These are phyloP conservation scores for Penicillium dipodomyicola DNA, from an alignment of 495 filamentous ascomycete species.

Conservation along the genomic window DNA sequence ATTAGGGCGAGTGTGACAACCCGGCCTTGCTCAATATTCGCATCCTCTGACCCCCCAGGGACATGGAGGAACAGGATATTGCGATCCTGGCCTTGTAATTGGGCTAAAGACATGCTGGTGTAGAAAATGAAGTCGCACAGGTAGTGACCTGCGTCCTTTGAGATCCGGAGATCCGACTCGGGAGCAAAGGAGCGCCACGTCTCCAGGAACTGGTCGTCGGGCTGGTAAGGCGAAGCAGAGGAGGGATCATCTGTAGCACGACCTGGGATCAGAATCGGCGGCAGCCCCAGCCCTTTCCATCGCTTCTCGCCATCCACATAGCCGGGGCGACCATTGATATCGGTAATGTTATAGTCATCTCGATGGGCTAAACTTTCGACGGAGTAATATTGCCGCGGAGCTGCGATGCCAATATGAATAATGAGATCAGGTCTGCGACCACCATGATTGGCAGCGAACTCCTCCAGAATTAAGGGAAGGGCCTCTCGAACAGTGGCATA, in stretches of 20 bases:
- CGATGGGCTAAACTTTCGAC: slow-evolving; percentile 69
- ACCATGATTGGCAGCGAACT: slow-evolving; percentile 35
- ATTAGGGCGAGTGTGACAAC: slow-evolving; percentile 68
- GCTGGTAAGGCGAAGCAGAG: slow-evolving; percentile 26
- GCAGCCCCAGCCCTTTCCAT: slow-evolving; percentile 45
- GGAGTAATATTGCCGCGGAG: slow-evolving; percentile 63
- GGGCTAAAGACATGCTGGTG: slow-evolving; percentile 61
- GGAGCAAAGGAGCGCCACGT: slow-evolving; percentile 34
- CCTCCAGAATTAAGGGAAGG: slow-evolving; percentile 56
- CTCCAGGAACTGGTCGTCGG: slow-evolving; percentile 35
- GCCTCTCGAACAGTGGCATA: slow-evolving; percentile 62
- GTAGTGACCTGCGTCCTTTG: slow-evolving; percentile 75
- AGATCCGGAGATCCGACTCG: slow-evolving; percentile 58
- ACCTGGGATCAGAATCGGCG: slow-evolving; percentile 36
- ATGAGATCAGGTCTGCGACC: slow-evolving; percentile 58
- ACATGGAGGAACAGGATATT: slow-evolving; percentile 79
- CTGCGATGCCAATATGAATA: slow-evolving; percentile 80
- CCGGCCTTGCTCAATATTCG: slow-evolving; percentile 56
- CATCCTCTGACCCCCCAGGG: slow-evolving; percentile 56
- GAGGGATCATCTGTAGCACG: slow-evolving; percentile 13
- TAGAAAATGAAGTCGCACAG: slow-evolving; percentile 88
- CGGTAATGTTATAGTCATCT: slow-evolving; percentile 69
- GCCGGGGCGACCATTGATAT: slow-evolving; percentile 61
- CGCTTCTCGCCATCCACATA: slow-evolving; percentile 50
- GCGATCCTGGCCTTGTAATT: slow-evolving; percentile 46